These are phyloP conservation scores for Panicum miliaceum DNA, from an alignment of 176 grass and related monocot genomes.

Conservation along the genomic window DNA sequence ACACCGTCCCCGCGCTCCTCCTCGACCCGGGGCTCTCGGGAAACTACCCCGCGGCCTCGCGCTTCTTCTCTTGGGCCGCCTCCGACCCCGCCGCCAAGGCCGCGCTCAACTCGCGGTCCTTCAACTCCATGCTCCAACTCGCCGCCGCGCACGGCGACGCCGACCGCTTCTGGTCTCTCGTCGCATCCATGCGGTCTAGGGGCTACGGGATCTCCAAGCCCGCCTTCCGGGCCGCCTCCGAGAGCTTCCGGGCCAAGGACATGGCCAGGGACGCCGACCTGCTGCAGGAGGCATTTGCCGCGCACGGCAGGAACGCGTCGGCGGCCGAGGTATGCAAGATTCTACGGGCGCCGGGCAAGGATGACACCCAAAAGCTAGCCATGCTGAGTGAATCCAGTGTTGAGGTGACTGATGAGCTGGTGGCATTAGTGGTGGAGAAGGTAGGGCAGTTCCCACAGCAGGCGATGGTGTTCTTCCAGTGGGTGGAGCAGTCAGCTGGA, in stretches of 20 bases:
- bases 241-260: constrained; percentile 55
- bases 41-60: constrained; percentile 49
- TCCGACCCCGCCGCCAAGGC: constrained; percentile 22
- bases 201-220: constrained; percentile 68
- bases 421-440: constrained; percentile 59
- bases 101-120: constrained; percentile 57
- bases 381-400: constrained; percentile 41
- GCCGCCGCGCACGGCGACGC: constrained; percentile 54
- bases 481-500: constrained; percentile 54
- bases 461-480: constrained; percentile 66
- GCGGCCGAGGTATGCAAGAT: constrained; percentile 54
- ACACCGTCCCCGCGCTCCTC: constrained; percentile 57
- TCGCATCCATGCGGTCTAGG: constrained; percentile 61
- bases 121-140: constrained; percentile 73
- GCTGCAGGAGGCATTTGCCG: constrained; percentile 56
- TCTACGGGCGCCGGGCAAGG: constrained; percentile 46
- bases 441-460: constrained; percentile 48
- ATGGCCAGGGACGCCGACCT: constrained; percentile 55
- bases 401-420: constrained; percentile 59
- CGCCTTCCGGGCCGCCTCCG: constrained; percentile 56
- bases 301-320: constrained; percentile 47
- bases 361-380: constrained; percentile 29
- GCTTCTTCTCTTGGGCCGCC: constrained; percentile 65
- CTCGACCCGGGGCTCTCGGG: constrained; percentile 48
- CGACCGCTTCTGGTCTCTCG: constrained; percentile 63